Evolutionary conservation across 805 yeast genomes (phyloP), one percentile per base, ranked within the genome.

Genomic region (Ogataea trehaloabstinens): DNA sequence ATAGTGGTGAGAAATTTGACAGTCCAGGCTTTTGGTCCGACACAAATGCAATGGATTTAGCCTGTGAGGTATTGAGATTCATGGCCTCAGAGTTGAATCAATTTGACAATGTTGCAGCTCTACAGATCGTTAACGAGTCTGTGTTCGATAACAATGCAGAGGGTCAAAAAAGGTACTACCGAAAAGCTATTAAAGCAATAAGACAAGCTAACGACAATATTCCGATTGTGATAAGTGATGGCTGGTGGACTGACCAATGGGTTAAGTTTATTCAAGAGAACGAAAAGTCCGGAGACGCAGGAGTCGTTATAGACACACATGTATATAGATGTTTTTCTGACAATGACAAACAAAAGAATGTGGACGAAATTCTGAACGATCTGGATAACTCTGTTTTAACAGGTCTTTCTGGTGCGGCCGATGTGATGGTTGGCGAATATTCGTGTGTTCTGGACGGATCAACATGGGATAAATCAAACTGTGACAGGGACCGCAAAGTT

Each of bases 241-340:
- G 95, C 3, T 93, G 98, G 98, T 82, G 88, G 81, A 75, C 93
- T 4, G 74, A 75, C 47, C 85, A 78, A 55, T 86, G 89, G 86
- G 80, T 73, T 18, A 67, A 78, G 44, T 85, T 84, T 81, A 60
- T 87, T 6, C 45, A 53, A 30, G 72, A 71, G 35, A 55, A 64
- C 24, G 71, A 73, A 25, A 61, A 62, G 4, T 60, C 60, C 3
- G 61, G 67, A 10, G 58, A 54, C 22, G 48, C 78, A 4, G 91
- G 90, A 2, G 73, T 88, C 6, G 76, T 90, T 0, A 69, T 91
- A 28, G 99, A 93, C 61, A 70, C 82, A 11, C 99, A 93, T 56
- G 74, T 85, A 12, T 91, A 91, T 64, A 73, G 96, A 32, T 87
- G 96, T 53, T 89, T 87, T 53, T 76, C 87, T 11, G 91, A 84